Percentiles rank a stretch among this genome's conserved stretches.
Evolutionary conservation across 352 stramenopile genomes (phyloP).

Genomic region (Detonula confervacea): DNA sequence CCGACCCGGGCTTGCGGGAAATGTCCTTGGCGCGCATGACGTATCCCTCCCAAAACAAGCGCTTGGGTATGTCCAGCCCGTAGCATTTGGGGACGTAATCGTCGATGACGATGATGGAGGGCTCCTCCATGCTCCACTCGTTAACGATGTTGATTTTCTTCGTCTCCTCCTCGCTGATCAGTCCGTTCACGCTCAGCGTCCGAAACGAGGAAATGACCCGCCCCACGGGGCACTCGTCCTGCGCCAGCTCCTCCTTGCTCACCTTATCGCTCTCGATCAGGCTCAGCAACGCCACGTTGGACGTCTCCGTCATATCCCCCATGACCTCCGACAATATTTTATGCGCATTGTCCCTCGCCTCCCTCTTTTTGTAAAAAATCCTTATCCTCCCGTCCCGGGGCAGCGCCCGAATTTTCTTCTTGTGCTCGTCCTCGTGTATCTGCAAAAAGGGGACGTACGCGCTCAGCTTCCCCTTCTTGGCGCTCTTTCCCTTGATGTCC

Average conservation of each 20-base stretch:
- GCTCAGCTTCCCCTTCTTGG: conserved; percentile 68
- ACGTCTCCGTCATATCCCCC: conserved; percentile 52
- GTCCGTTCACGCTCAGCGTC: not conserved
- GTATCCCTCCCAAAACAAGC: conserved; percentile 71
- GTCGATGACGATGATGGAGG: conserved; percentile 58
- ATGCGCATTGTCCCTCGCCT: conserved; percentile 49
- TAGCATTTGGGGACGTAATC: conserved; percentile 61
- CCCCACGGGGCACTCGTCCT: conserved; percentile 7
- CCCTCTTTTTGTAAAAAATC: conserved; percentile 65
- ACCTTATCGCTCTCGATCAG: conserved; percentile 16
- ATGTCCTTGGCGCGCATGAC: conserved; percentile 66
- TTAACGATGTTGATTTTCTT: conserved; percentile 14
- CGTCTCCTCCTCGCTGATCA: conserved; percentile 6
- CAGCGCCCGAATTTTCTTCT: conserved; percentile 51
- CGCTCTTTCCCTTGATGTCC: conserved; percentile 79
- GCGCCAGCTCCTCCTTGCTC: not conserved
- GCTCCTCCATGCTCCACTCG: conserved; percentile 56
- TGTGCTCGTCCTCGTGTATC: conserved; percentile 67
- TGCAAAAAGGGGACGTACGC: conserved; percentile 75
- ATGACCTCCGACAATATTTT: conserved; percentile 48
- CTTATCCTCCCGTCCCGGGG: conserved; percentile 43
- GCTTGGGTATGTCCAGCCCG: conserved; percentile 66
- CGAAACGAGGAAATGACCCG: conserved; percentile 10
- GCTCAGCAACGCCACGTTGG: not conserved
- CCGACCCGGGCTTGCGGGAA: conserved; percentile 39